A percentile compares a stretch with the other conserved stretches of the same genome.
Evolutionary conservation across 345 rosid genomes (phyloP).

Genomic region (Psidium guajava): DNA sequence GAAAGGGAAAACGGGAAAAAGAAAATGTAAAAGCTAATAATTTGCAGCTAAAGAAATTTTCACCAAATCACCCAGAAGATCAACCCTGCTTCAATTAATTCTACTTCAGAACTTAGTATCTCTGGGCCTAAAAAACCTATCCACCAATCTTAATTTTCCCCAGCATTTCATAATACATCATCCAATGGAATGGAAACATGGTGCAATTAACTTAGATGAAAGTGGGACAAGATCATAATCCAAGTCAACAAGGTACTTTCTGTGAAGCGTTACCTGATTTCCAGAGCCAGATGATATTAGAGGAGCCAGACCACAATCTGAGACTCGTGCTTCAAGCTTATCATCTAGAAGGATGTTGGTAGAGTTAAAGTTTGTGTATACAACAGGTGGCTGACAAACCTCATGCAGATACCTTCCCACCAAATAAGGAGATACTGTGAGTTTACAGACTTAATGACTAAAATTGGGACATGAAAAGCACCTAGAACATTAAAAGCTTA

Average conservation of each 20-base stretch:
- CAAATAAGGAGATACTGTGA: neutral
- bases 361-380: slow-evolving; percentile 73
- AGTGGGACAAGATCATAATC: neutral
- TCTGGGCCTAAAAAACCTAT: neutral
- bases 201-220: neutral
- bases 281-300: slow-evolving; percentile 37
- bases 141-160: neutral
- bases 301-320: slow-evolving; percentile 77
- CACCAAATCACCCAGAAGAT: neutral
- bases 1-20: neutral
- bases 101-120: neutral
- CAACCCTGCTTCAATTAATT: neutral
- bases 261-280: slow-evolving; percentile 35
- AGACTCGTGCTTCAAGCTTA: slow-evolving; percentile 50
- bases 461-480: neutral
- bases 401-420: slow-evolving; percentile 72
- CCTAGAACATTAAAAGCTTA: neutral
- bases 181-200: neutral
- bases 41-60: neutral
- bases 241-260: neutral
- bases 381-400: slow-evolving; percentile 65
- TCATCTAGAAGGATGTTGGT: slow-evolving; percentile 69
- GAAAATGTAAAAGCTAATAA: neutral
- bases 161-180: neutral
- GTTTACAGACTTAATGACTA: neutral